Evolutionary conservation across 2,329 filamentous ascomycete genomes (phyloP).

Genomic region (Plectosphaerella plurivora): DNA sequence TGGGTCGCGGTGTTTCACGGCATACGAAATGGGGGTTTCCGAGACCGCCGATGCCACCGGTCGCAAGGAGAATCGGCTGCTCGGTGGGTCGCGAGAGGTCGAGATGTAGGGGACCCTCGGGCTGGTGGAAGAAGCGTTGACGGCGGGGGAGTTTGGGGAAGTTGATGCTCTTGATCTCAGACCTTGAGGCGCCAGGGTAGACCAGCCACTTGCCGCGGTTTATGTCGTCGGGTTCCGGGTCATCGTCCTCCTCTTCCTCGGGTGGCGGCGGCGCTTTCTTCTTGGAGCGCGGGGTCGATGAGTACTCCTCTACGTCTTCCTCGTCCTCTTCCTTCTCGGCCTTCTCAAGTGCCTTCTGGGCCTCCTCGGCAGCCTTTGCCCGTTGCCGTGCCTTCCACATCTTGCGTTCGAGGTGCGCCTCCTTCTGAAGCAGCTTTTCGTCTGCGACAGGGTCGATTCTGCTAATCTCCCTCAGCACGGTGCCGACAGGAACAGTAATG

Average conservation of each 20-base stretch:
- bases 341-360: constrained; percentile 10
- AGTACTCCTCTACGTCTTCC: background rate
- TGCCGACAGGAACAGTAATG: constrained; percentile 88
- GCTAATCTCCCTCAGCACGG: constrained; percentile 78
- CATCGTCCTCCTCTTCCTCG: constrained; percentile 13
- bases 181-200: constrained; percentile 71
- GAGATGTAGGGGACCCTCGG: constrained; percentile 65
- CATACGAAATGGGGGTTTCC: constrained; percentile 93
- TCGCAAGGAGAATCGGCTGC: constrained; percentile 77
- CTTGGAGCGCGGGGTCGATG: constrained; percentile 4
- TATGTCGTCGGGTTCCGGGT: constrained; percentile 36
- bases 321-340: constrained; percentile 6
- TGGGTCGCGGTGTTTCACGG: constrained; percentile 67
- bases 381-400: constrained; percentile 9
- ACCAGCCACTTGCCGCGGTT: constrained; percentile 75
- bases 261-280: background rate
- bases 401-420: constrained; percentile 8
- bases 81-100: constrained; percentile 75
- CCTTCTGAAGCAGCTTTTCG: constrained; percentile 36
- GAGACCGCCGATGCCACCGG: constrained; percentile 82
- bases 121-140: constrained; percentile 59
- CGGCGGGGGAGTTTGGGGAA: constrained; percentile 49
- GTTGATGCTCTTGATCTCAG: constrained; percentile 55
- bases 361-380: constrained; percentile 9
- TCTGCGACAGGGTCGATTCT: constrained; percentile 73